Percentiles rank a stretch among this genome's conserved stretches.
Evolutionary conservation across 192 early-diverging fungal genomes (phyloP).

Genomic region (Linderina pennispora): DNA sequence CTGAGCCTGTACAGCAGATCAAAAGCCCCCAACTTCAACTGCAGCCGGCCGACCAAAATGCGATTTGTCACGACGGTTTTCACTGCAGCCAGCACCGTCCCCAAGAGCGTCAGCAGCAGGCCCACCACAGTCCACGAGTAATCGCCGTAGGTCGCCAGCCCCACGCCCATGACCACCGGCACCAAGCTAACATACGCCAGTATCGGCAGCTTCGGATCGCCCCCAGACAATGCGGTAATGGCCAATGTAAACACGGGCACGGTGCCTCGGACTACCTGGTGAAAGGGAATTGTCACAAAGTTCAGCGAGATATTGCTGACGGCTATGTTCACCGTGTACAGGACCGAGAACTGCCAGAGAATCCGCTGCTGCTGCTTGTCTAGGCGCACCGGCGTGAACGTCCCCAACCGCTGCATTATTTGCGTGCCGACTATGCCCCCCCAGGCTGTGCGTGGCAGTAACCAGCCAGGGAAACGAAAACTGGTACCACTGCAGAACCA

Average conservation of each 20-base stretch:
- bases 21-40: constrained; percentile 70
- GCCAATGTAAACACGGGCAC: constrained; percentile 76
- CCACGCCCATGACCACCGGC: constrained; percentile 68
- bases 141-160: constrained; percentile 77
- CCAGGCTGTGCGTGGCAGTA: constrained; percentile 75
- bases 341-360: constrained; percentile 72
- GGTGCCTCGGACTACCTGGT: constrained; percentile 80
- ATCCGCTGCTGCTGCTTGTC: constrained; percentile 54
- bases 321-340: constrained; percentile 89
- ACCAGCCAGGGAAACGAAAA: constrained; percentile 85
- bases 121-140: constrained; percentile 68
- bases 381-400: constrained; percentile 50
- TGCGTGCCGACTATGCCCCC: constrained; percentile 64
- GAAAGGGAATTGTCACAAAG: constrained; percentile 58
- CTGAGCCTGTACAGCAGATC: constrained; percentile 77
- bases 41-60: constrained; percentile 60
- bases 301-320: constrained; percentile 78
- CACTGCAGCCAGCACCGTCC: constrained; percentile 66
- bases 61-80: constrained; percentile 84
- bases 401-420: constrained; percentile 38
- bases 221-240: constrained; percentile 38
- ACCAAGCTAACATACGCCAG: constrained; percentile 30
- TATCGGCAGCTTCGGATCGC: constrained; percentile 29
- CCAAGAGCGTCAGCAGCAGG: constrained; percentile 71
- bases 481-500: constrained; percentile 62